Conservation (phyloP, 306 rosid genomes). For the Cyamopsis tetragonoloba region DNA sequence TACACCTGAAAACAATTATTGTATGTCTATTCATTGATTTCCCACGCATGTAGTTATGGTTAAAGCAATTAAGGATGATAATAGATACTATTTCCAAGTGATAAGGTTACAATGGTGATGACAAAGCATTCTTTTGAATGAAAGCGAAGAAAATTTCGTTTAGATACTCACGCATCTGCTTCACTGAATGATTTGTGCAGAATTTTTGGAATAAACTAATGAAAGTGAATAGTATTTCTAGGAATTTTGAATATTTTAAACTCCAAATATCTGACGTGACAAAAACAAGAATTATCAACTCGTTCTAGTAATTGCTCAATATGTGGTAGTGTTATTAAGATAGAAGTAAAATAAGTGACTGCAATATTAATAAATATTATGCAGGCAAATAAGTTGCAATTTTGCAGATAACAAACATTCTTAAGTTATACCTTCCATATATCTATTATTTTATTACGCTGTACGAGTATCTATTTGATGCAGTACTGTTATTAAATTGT, state of each 20-base stretch:
- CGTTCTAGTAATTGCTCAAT: too few relatives aligned
- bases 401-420: neutral
- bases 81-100: neutral
- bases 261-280: neutral
- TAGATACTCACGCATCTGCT: slow-evolving; percentile 1
- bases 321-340: neutral
- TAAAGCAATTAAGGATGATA: neutral
- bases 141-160: neutral
- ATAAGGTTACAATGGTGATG: slow-evolving; percentile 14
- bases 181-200: slow-evolving; percentile 13
- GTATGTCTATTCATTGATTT: slow-evolving; percentile 9
- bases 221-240: neutral
- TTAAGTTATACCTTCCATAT: neutral
- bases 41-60: slow-evolving; percentile 19
- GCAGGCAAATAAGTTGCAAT: neutral
- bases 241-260: neutral
- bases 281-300: neutral
- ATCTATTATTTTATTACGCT: slow-evolving; percentile 11
- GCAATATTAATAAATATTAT: neutral
- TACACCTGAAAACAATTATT: neutral
- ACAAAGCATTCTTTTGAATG: slow-evolving; percentile 16
- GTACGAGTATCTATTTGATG: slow-evolving; percentile 28
- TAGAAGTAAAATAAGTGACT: neutral
- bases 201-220: slow-evolving; percentile 5
- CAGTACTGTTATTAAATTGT: slow-evolving; percentile 9